Base-by-base conservation (phyloP, 163 green algal genomes). In the Trebouxiophyceae sp. region DNA sequence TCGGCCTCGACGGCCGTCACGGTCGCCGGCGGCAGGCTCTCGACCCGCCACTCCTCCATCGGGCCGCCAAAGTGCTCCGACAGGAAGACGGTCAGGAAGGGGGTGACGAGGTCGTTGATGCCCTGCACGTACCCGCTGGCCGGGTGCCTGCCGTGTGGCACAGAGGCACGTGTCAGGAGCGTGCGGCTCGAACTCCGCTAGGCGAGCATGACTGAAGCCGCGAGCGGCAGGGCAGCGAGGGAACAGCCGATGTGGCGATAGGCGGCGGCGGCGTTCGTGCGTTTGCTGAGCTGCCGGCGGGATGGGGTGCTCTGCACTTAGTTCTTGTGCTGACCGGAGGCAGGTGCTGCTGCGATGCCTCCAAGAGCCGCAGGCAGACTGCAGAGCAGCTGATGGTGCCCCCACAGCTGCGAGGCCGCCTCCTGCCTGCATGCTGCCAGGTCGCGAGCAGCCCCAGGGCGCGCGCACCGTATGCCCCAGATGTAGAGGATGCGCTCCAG, bases 51-150 rank as follows among this genome's bases (percentile, higher is more conserved):
- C 4, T 50, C 58, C 23, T 90, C 75, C 65, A 93, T 81, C 8
- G 67, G 77, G 0, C 71, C 69, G 12, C 73, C 39, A 16, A 78
- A 65, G 54, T 91, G 75, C 66, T 95, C 88, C 19, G 68, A 83
- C 47, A 96, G 70, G 72, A 98, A 97, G 0, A 96, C 82, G 1
- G 83, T 79, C 54, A 98, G 76, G 75, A 98, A 98, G 45, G 93
- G 93, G 19, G 92, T 97, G 6, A 95, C 88, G 60, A 98, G 74
- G 72, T 98, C 93, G 69, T 98, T 98, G 79, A 98, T 96, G 67
- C 93, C 93, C 73, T 98, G 93, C 58, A 96, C 90, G 62, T 96
- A 96, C 2, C 90, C 89, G 71, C 87, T 95, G 55, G 89, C 90
- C 1, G 90, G 90, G 76, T 96, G 90, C 63, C 87, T 93, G 81